A percentile compares a stretch with the other conserved stretches of the same genome.
phyloP scores from a whole-genome alignment of 2,329 filamentous ascomycete genomes.

The Raffaelea ambrosiae region DNA sequence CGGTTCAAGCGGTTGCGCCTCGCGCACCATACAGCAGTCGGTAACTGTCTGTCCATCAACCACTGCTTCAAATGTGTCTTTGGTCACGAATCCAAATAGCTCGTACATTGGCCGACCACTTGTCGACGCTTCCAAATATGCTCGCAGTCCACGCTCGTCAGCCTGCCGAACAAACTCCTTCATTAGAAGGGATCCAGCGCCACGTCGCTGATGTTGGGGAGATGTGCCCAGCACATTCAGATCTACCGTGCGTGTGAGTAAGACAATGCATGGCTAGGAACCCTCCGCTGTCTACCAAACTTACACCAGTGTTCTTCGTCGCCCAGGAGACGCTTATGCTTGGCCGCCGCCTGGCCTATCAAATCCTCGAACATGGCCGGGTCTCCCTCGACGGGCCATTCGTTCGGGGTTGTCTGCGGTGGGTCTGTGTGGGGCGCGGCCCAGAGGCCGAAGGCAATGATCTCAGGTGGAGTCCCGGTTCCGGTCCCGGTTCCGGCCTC shows the following conservation, averaged over 20 bases:
- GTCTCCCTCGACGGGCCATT: background rate
- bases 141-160: background rate
- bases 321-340: background rate
- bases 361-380: background rate
- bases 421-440: background rate
- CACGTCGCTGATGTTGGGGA: background rate
- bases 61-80: background rate
- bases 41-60: background rate
- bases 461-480: background rate
- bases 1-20: too few species aligned
- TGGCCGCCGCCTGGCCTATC: background rate
- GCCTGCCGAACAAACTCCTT: background rate
- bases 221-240: background rate
- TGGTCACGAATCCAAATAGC: background rate
- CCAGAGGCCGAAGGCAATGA: background rate
- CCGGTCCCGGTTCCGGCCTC: too few species aligned
- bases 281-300: too few species aligned
- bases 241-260: too few species aligned
- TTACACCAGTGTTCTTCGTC: background rate
- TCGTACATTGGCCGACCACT: background rate
- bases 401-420: background rate
- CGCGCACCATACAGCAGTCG: background rate
- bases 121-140: background rate
- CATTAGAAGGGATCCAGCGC: background rate
- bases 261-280: too few species aligned